Evolutionary conservation across 179 eudicot species (phyloP), one percentile per base, ranked within the genome.

Genomic region (Silene vulgaris): DNA sequence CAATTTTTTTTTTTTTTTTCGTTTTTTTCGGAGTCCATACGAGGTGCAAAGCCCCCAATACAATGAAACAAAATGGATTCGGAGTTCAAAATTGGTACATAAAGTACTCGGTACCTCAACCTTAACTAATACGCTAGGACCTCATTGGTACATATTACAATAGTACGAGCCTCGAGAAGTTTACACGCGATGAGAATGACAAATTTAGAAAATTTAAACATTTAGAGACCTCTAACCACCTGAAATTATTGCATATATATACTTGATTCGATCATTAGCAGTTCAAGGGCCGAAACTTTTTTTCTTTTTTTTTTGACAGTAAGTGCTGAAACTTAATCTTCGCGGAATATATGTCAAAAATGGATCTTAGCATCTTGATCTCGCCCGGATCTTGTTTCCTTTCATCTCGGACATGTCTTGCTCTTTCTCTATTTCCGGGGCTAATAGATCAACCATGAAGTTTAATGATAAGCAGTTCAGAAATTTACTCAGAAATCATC

Each of bases 401-500:
- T 43, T 20, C 26, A 59, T 23, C 62, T 45, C 37, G 12, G 6
- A 9, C 29, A 9, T 64, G 20, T 29, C 23, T 64, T 32, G 45
- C 16, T 40, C 40, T 16, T 54, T 26, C 12, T 7, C 40, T 54
- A 16, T 72, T 26, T 14, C 72, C 23, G 16, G 16, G 29, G 19
- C 16, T 73, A 20, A 0, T 0, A 13, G 69, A 74, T 26, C 5
- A 45, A 20, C 8, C 56, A 30, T 13, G 61, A 64, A 45, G 43
- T 0, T 6, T 43, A 9, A 3, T 19, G 37, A 13, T 0, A 37
- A 19, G 66, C 43, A 45, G 57, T 12, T 52, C 0, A 67, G 8
- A 37, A 43, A 17, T 37, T 5, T 35, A 23, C 19, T 6, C 8
- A 40, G 9, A 60, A 19, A 62, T 76, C 64, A 95, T 81, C 97